These are phyloP conservation scores for Aegilops sharonensis DNA, from an alignment of 176 grass and related monocot species.

Conservation along the genomic window DNA sequence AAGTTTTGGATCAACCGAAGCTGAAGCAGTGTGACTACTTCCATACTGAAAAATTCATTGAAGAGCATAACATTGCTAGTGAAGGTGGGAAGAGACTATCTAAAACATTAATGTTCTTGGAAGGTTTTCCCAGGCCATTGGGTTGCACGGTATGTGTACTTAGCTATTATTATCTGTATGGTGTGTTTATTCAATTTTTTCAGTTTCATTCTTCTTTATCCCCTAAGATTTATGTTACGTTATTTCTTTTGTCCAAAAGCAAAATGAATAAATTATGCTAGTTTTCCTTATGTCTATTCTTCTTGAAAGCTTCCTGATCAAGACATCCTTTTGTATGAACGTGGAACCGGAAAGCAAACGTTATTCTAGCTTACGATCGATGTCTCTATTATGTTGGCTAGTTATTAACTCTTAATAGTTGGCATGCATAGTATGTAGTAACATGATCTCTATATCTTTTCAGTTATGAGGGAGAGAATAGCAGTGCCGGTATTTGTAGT, in stretches of 20 bases:
- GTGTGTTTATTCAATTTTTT: neutral
- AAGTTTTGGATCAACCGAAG: conserved; percentile 59
- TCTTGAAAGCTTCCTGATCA: neutral
- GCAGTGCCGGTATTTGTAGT: neutral
- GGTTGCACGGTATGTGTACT: conserved; percentile 70
- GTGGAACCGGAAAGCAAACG: neutral
- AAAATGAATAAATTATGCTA: conserved; percentile 1
- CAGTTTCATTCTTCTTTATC: neutral
- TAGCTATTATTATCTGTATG: conserved; percentile 16
- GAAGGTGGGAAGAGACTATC: conserved; percentile 65
- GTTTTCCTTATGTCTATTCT: neutral
- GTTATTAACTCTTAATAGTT: neutral
- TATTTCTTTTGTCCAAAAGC: neutral
- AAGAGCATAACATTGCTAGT: conserved; percentile 56
- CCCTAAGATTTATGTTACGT: neutral
- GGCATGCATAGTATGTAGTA: neutral
- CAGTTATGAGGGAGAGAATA: neutral
- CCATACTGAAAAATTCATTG: conserved; percentile 71
- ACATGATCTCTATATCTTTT: neutral
- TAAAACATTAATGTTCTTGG: conserved; percentile 88
- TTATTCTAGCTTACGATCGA: conserved; percentile 8
- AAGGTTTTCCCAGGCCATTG: conserved; percentile 73
- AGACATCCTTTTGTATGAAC: neutral
- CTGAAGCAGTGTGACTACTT: conserved; percentile 75
- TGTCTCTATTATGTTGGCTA: neutral